Evolutionary conservation across 2,329 filamentous ascomycete genomes (phyloP).

Genomic region (Diaporthe caulivora): DNA sequence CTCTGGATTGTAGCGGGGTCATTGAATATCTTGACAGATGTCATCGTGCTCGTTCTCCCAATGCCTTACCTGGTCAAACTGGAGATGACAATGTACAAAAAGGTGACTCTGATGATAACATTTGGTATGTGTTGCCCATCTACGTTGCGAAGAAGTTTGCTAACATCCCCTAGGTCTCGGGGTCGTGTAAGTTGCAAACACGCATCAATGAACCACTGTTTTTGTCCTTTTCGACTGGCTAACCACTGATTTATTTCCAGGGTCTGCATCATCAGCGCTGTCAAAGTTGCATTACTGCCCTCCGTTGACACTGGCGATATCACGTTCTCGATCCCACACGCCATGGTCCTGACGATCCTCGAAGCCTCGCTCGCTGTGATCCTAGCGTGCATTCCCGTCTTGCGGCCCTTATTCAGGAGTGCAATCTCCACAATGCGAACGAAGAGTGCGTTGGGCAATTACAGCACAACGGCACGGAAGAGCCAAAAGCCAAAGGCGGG

Average conservation of each 20-base stretch:
- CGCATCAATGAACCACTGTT: background rate
- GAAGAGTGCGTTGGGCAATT: background rate
- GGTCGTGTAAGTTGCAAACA: slow-evolving; percentile 3
- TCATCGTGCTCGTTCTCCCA: slow-evolving; percentile 25
- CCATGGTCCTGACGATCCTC: slow-evolving; percentile 31
- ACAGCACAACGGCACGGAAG: background rate
- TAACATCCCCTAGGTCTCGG: background rate
- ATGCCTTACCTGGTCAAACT: slow-evolving; percentile 26
- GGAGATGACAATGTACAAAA: slow-evolving; percentile 32
- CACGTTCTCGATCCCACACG: slow-evolving; percentile 25
- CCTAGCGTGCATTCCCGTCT: slow-evolving; percentile 32
- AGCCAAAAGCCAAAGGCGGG: slow-evolving; percentile 17
- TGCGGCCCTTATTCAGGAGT: slow-evolving; percentile 33
- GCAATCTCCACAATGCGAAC: slow-evolving; percentile 6
- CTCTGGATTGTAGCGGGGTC: background rate
- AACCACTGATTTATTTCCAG: background rate
- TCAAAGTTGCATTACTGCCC: slow-evolving; percentile 31
- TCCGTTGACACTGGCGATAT: slow-evolving; percentile 33
- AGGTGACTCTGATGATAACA: slow-evolving; percentile 23
- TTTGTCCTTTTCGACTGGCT: background rate
- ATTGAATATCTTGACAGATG: slow-evolving; percentile 22
- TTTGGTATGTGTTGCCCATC: background rate
- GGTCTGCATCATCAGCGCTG: slow-evolving; percentile 36
- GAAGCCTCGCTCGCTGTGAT: slow-evolving; percentile 30
- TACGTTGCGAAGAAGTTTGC: background rate